Evolutionary conservation across 2,329 filamentous ascomycete genomes (phyloP).

Genomic region (Trichoderma sp.): DNA sequence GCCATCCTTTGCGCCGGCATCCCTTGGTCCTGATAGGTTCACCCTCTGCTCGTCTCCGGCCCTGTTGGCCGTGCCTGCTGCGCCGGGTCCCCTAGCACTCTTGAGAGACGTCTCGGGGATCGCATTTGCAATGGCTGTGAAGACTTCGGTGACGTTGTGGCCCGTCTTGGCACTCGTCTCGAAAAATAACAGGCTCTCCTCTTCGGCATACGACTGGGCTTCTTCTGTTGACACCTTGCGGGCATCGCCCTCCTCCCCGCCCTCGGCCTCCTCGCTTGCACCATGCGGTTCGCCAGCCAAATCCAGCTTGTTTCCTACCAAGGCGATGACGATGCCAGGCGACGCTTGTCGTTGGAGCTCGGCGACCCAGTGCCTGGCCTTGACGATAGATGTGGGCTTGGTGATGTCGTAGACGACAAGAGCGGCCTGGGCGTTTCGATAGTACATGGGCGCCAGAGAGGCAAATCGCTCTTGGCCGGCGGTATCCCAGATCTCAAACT

Average conservation of each 20-base stretch:
- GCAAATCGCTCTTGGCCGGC: constrained; percentile 97
- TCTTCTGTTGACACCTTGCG: constrained; percentile 88
- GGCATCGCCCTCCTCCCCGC: constrained; percentile 65
- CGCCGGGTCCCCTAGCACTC: constrained; percentile 72
- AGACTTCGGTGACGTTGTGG: constrained; percentile 90
- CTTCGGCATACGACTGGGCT: constrained; percentile 88
- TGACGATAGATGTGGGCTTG: constrained; percentile 89
- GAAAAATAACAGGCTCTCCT: constrained; percentile 92
- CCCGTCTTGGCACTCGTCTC: constrained; percentile 98
- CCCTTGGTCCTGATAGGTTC: constrained; percentile 71
- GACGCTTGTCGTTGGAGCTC: constrained; percentile 95
- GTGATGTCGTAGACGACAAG: constrained; percentile 98
- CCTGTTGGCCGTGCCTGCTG: constrained; percentile 57
- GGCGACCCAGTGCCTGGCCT: constrained; percentile 98
- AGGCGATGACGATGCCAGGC: constrained; percentile 92
- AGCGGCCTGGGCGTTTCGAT: constrained; percentile 95
- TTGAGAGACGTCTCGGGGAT: constrained; percentile 97
- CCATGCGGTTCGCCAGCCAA: constrained; percentile 62
- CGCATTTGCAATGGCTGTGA: constrained; percentile 95
- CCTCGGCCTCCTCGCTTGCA: constrained; percentile 53
- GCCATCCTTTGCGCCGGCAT: constrained; percentile 78
- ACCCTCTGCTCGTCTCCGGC: constrained; percentile 70
- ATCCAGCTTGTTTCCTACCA: constrained; percentile 97
- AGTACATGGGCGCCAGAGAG: constrained; percentile 97
- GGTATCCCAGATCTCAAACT: constrained; percentile 97